A percentile compares a stretch with the other conserved stretches of the same genome.
Evolutionary conservation across 108 stramenopile species (phyloP).

Genomic region (Nannochloropsis salina): DNA sequence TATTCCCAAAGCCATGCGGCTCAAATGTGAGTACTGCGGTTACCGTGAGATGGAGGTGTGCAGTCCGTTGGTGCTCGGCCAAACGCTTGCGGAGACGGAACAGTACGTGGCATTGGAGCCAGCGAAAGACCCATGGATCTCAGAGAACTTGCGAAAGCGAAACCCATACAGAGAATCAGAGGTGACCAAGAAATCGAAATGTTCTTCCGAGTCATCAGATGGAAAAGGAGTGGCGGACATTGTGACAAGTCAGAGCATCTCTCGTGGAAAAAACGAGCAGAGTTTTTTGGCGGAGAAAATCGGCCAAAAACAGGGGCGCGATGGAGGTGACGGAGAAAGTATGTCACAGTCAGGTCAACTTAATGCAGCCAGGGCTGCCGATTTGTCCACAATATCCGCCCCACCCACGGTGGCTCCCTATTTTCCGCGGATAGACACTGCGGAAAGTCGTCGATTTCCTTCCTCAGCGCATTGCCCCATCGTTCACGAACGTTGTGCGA

Average conservation of each 20-base stretch:
- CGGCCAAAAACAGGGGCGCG: not conserved
- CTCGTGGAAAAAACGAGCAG: not conserved
- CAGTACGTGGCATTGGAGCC: not conserved
- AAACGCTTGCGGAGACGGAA: slow-evolving; percentile 29
- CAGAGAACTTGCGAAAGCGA: not conserved
- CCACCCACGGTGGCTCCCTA: not conserved
- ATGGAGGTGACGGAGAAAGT: not conserved
- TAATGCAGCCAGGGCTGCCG: not conserved
- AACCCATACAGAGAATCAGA: not conserved
- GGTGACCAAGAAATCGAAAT: not conserved
- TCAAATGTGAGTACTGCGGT: slow-evolving; percentile 37
- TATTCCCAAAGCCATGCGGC: not conserved
- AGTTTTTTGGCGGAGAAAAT: not conserved
- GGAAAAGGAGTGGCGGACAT: slow-evolving; percentile 24
- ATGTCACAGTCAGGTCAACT: not conserved
- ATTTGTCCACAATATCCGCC: not conserved
- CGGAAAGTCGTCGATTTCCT: not conserved
- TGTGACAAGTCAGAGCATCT: not conserved
- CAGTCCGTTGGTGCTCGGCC: slow-evolving; percentile 36
- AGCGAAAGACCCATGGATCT: no score
- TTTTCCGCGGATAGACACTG: not conserved
- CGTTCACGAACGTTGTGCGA: slow-evolving; percentile 23
- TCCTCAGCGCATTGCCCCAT: not conserved
- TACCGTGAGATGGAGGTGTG: slow-evolving; percentile 28
- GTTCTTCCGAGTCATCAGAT: not conserved